Evolutionary conservation across 257 asterid genomes (phyloP).

Genomic region (Schizonepeta tenuifolia): DNA sequence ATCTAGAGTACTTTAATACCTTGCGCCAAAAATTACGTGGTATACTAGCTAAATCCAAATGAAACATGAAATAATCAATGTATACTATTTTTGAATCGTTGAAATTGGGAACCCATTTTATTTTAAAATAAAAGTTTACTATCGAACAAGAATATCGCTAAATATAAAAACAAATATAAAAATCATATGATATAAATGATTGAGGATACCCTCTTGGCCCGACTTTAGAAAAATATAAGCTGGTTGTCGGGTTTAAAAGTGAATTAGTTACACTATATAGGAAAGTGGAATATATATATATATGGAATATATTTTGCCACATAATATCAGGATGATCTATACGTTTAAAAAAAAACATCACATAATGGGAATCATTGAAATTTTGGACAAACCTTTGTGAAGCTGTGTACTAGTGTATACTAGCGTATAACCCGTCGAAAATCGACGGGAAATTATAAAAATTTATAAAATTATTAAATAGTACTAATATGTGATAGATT

Average conservation of each 20-base stretch:
- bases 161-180: background rate
- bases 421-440: no score
- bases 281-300: conserved; percentile 11
- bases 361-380: conserved; percentile 46
- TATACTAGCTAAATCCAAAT: no score
- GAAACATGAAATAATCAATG: no score
- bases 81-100: background rate
- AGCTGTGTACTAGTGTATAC: no score
- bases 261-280: background rate
- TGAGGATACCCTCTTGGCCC: background rate
- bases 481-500: no score
- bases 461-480: no score
- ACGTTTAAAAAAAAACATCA: conserved; percentile 21
- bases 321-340: background rate
- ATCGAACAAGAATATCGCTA: background rate
- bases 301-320: conserved; percentile 22
- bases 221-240: background rate
- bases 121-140: background rate
- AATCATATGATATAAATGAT: background rate
- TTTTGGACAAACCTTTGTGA: background rate
- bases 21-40: no score
- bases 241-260: conserved; percentile 3
- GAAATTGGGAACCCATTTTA: background rate
- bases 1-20: no score
- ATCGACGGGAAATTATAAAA: no score